Percentiles rank a stretch among this genome's conserved stretches.
phyloP scores from a whole-genome alignment of 305 asterid genomes.

The Petunia hybrid region DNA sequence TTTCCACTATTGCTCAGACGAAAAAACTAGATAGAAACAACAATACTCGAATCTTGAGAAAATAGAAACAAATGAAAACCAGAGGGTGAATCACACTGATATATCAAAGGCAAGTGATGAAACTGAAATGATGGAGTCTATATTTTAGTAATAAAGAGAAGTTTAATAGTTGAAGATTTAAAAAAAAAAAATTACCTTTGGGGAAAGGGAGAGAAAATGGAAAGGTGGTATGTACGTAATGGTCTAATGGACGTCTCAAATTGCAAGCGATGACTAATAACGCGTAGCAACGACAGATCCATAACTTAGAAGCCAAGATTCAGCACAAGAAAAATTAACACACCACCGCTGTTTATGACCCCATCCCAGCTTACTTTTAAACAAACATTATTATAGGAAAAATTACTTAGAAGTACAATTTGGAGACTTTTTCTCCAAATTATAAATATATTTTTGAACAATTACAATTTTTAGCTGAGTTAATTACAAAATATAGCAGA shows the following conservation, averaged over 20 bases:
- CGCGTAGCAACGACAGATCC: not conserved
- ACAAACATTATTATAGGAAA: too few relatives aligned
- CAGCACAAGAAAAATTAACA: not conserved
- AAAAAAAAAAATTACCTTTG: not conserved
- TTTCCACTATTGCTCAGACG: too few relatives aligned
- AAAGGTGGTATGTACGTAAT: not conserved
- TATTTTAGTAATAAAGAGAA: not conserved
- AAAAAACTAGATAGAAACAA: too few relatives aligned
- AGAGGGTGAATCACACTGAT: not conserved
- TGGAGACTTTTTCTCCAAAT: too few relatives aligned
- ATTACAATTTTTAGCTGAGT: too few relatives aligned
- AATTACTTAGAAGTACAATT: too few relatives aligned
- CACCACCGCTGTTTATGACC: not conserved
- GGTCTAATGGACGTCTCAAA: not conserved
- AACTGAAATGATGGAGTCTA: not conserved
- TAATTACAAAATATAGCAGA: too few relatives aligned
- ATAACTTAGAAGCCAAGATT: conserved; percentile 13
- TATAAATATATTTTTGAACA: too few relatives aligned
- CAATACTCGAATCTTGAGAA: too few relatives aligned
- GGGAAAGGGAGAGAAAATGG: not conserved
- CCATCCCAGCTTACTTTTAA: not conserved
- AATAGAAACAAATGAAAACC: too few relatives aligned
- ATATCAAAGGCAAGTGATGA: not conserved
- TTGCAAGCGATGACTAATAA: not conserved
- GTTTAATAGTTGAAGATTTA: not conserved